Percentiles rank a stretch among this genome's conserved stretches.
phyloP scores from a whole-genome alignment of 2,329 filamentous ascomycete species.

The Mariannaea sp. region DNA sequence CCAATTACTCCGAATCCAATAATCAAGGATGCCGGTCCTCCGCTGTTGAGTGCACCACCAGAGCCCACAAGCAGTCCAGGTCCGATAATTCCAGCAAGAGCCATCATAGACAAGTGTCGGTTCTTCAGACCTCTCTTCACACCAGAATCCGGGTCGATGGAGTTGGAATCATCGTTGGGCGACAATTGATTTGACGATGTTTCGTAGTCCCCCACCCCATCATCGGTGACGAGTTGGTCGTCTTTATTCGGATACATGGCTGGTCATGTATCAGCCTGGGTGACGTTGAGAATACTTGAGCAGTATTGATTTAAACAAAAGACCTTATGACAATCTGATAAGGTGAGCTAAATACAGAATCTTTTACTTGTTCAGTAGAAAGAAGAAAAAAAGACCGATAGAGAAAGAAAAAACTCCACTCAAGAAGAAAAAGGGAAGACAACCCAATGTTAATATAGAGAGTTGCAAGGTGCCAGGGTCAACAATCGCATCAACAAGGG shows the following conservation, averaged over 20 bases:
- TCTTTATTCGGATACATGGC: slow-evolving; percentile 30
- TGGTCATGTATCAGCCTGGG: slow-evolving; percentile 16
- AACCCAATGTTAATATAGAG: slow-evolving; percentile 26
- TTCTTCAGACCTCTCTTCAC: slow-evolving; percentile 73
- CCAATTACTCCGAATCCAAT: slow-evolving; percentile 75
- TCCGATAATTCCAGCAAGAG: slow-evolving; percentile 66
- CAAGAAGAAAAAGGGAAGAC: slow-evolving; percentile 3
- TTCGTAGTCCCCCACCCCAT: slow-evolving; percentile 31
- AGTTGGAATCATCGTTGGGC: slow-evolving; percentile 41
- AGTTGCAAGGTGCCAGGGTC: slow-evolving; percentile 23
- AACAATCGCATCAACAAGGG: slow-evolving; percentile 34
- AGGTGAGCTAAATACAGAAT: too few species aligned
- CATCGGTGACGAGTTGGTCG: slow-evolving; percentile 23
- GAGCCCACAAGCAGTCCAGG: slow-evolving; percentile 74
- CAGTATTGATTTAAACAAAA: too few species aligned
- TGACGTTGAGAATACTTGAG: too few species aligned
- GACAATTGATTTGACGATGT: slow-evolving; percentile 23
- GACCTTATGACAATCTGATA: too few species aligned
- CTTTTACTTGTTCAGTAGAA: too few species aligned
- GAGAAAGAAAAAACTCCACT: slow-evolving; percentile 10
- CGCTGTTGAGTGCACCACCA: slow-evolving; percentile 69
- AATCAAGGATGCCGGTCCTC: slow-evolving; percentile 72
- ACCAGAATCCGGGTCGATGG: slow-evolving; percentile 64
- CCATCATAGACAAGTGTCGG: slow-evolving; percentile 69
- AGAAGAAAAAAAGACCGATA: not conserved